A percentile compares a stretch with the other conserved stretches of the same genome.
phyloP scores from a whole-genome alignment of 257 asterid genomes.

The Handroanthus guayacan region DNA sequence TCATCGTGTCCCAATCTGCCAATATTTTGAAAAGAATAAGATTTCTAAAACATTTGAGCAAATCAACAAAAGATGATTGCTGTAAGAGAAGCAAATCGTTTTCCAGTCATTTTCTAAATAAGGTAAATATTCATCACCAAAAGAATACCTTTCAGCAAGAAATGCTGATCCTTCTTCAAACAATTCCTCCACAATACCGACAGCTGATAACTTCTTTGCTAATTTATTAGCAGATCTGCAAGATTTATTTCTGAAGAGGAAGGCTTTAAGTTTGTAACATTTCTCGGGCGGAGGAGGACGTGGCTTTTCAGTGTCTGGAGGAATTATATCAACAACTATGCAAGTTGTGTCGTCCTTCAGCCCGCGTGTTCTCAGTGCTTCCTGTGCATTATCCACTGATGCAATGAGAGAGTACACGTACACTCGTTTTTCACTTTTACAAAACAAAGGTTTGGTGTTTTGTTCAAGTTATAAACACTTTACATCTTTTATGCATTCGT shows the following conservation, averaged over 20 bases:
- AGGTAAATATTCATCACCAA: neutral
- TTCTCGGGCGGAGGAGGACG: slow-evolving; percentile 51
- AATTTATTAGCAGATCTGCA: slow-evolving; percentile 39
- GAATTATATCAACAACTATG: slow-evolving; percentile 76
- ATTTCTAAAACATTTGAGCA: neutral
- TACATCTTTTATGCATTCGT: neutral
- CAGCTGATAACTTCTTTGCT: slow-evolving; percentile 56
- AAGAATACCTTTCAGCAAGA: slow-evolving; percentile 85
- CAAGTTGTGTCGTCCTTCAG: slow-evolving; percentile 90
- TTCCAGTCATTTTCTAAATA: neutral
- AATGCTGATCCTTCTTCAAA: slow-evolving; percentile 93
- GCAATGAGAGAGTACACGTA: slow-evolving; percentile 31
- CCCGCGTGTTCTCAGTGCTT: slow-evolving; percentile 75
- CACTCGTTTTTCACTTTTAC: slow-evolving; percentile 4
- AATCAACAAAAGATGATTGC: neutral
- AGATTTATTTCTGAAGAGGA: slow-evolving; percentile 38
- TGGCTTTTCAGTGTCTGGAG: slow-evolving; percentile 49
- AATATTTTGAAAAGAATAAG: neutral
- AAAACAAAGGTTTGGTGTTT: slow-evolving; percentile 2
- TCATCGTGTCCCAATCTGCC: slow-evolving; percentile 75
- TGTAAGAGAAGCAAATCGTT: neutral
- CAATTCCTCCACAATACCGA: slow-evolving; percentile 77
- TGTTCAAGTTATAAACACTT: neutral
- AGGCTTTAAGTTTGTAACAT: slow-evolving; percentile 44
- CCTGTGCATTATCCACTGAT: slow-evolving; percentile 48